These are phyloP conservation scores for Globisporangium irregulare DNA, from an alignment of 352 stramenopile species.

Conservation along the genomic window DNA sequence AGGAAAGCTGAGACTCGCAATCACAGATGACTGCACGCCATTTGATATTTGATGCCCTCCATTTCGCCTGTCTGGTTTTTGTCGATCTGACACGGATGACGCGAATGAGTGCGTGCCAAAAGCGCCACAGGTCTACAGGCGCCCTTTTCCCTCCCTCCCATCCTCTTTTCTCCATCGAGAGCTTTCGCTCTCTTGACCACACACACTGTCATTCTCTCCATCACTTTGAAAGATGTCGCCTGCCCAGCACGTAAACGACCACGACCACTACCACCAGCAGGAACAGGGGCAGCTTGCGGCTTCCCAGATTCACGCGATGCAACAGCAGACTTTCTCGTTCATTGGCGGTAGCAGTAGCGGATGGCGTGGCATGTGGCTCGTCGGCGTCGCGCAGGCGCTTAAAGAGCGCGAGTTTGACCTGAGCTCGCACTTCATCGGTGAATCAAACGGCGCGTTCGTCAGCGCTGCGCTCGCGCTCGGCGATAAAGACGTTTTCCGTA, in stretches of 20 bases:
- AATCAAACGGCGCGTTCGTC: conserved; percentile 40
- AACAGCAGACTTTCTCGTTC: conserved; percentile 39
- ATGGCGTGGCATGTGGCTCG: conserved; percentile 64
- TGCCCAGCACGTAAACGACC: neutral
- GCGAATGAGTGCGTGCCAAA: neutral
- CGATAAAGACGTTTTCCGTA: conserved; percentile 40
- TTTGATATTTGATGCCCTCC: too few species aligned
- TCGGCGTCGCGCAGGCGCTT: conserved; percentile 55
- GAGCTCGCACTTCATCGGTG: conserved; percentile 40
- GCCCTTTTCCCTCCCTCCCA: neutral
- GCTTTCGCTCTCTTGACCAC: neutral
- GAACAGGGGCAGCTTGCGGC: neutral
- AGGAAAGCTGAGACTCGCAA: neutral
- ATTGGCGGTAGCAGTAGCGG: conserved; percentile 25
- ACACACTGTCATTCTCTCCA: neutral
- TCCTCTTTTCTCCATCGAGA: neutral
- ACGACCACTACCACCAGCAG: neutral
- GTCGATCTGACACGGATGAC: neutral
- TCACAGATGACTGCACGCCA: neutral
- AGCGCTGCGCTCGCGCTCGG: conserved; percentile 33
- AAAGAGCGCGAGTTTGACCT: conserved; percentile 36
- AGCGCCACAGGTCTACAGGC: neutral
- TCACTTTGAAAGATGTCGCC: conserved; percentile 2
- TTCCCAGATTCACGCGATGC: neutral
- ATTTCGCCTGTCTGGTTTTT: neutral